A percentile compares a stretch with the other conserved stretches of the same genome.
Conservation (phyloP, 257 asterid genomes). For the Plantago elongata region DNA sequence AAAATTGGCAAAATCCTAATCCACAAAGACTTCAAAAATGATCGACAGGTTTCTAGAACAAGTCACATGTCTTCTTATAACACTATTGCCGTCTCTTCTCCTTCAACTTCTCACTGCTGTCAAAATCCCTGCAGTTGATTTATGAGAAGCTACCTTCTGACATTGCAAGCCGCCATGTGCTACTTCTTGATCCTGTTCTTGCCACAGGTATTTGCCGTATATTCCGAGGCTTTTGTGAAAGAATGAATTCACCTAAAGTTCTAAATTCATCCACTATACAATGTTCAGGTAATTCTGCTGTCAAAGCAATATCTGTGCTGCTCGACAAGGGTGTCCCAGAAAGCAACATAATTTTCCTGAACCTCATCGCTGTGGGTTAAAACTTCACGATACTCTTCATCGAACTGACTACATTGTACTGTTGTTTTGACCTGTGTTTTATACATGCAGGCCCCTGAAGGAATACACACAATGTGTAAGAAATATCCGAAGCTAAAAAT, state of each 20-base stretch:
- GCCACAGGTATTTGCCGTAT: slow-evolving; percentile 61
- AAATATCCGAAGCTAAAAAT: slow-evolving; percentile 67
- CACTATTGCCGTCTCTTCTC: background rate
- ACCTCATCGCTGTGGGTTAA: slow-evolving; percentile 74
- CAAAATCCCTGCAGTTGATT: slow-evolving; percentile 51
- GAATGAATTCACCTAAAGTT: background rate
- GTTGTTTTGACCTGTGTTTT: background rate
- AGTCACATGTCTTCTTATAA: background rate
- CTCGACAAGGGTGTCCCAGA: slow-evolving; percentile 85
- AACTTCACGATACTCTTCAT: background rate
- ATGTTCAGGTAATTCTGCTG: slow-evolving; percentile 70
- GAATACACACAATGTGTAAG: slow-evolving; percentile 68
- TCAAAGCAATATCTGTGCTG: slow-evolving; percentile 72
- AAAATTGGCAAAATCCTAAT: slow-evolving; percentile 89
- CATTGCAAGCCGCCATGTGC: slow-evolving; percentile 85
- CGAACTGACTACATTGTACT: background rate
- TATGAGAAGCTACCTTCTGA: slow-evolving; percentile 89
- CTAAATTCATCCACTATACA: background rate
- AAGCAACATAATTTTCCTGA: slow-evolving; percentile 83
- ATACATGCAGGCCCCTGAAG: slow-evolving; percentile 84
- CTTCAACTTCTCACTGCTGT: slow-evolving; percentile 15
- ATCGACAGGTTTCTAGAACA: slow-evolving; percentile 53
- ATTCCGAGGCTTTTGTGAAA: slow-evolving; percentile 3
- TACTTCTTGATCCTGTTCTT: slow-evolving; percentile 88
- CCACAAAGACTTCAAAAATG: slow-evolving; percentile 57